Percentiles rank a stretch among this genome's conserved stretches.
Conservation (phyloP, 352 stramenopile genomes). For the Pythium aphanidermatum region DNA sequence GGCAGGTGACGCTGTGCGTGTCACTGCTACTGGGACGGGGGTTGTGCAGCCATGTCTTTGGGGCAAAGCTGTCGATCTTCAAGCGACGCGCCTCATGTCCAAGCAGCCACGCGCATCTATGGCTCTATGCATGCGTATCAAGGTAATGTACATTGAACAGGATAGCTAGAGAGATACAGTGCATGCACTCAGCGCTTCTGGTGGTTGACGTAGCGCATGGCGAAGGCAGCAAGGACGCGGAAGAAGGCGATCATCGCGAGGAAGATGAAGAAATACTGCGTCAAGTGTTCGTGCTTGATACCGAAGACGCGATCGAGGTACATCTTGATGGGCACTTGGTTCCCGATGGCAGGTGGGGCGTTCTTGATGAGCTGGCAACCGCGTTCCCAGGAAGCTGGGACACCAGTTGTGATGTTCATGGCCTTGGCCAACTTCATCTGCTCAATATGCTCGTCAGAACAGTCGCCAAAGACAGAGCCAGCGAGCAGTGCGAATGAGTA, state of each 20-base stretch:
- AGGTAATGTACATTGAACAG: too few relatives aligned
- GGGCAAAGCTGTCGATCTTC: neutral
- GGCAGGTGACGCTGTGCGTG: too few relatives aligned
- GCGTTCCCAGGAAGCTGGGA: conserved; percentile 25
- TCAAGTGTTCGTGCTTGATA: conserved; percentile 40
- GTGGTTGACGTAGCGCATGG: conserved; percentile 55
- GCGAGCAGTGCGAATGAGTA: conserved; percentile 28
- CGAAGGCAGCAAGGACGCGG: conserved; percentile 42
- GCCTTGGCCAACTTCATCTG: conserved; percentile 3
- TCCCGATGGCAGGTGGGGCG: conserved; percentile 32
- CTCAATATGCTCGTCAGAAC: conserved; percentile 17
- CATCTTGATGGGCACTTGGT: conserved; percentile 32
- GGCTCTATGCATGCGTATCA: too few relatives aligned
- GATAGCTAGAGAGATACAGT: too few relatives aligned
- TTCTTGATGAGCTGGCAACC: conserved; percentile 50
- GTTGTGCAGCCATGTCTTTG: conserved; percentile 3
- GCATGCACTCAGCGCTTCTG: conserved; percentile 42
- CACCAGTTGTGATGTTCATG: conserved; percentile 23
- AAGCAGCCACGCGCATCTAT: too few relatives aligned
- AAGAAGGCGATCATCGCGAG: conserved; percentile 42
- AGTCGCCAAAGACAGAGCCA: conserved; percentile 23
- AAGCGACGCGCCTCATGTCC: too few relatives aligned
- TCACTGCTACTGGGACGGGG: conserved; percentile 4
- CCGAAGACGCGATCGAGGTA: conserved; percentile 59
- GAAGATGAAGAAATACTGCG: conserved; percentile 37